A percentile compares a stretch with the other conserved stretches of the same genome.
phyloP scores from a whole-genome alignment of 2,329 filamentous ascomycete species.

The Zymoseptoria ardabiliae region DNA sequence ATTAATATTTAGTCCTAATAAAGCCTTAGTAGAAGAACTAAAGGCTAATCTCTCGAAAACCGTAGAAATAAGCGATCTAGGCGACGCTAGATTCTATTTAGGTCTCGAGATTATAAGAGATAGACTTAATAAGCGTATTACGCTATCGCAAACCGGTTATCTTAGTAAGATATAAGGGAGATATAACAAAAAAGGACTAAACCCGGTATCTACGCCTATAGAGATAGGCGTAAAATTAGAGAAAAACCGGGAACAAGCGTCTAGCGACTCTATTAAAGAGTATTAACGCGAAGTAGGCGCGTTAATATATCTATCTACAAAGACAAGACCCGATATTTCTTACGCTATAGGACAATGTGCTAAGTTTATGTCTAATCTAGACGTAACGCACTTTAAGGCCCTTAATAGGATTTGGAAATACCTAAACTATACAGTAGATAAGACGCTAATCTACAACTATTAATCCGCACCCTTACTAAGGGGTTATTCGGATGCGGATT shows the following conservation, averaged over 20 bases:
- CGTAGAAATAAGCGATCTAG: conserved; percentile 5
- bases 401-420: conserved; percentile 8
- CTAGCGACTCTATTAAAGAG: conserved; percentile 1
- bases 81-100: conserved; percentile 1
- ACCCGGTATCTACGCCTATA: conserved; percentile 4
- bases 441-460: conserved; percentile 1
- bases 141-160: conserved; percentile 2
- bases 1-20: conserved; percentile 7
- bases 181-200: conserved; percentile 7
- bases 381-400: conserved; percentile 3
- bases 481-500: conserved; percentile 2
- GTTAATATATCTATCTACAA: conserved; percentile 4
- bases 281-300: conserved; percentile 2
- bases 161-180: conserved; percentile 4
- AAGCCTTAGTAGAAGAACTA: conserved; percentile 2
- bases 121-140: conserved; percentile 4
- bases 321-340: neutral
- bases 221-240: conserved; percentile 4
- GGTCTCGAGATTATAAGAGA: conserved; percentile 5
- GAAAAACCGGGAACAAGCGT: conserved; percentile 1
- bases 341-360: conserved; percentile 1
- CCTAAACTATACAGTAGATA: conserved; percentile 1
- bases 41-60: conserved; percentile 4
- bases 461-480: neutral
- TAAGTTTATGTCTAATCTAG: conserved; percentile 4